Conservation (phyloP, 441 rosid genomes). For the Populus hybrid region DNA sequence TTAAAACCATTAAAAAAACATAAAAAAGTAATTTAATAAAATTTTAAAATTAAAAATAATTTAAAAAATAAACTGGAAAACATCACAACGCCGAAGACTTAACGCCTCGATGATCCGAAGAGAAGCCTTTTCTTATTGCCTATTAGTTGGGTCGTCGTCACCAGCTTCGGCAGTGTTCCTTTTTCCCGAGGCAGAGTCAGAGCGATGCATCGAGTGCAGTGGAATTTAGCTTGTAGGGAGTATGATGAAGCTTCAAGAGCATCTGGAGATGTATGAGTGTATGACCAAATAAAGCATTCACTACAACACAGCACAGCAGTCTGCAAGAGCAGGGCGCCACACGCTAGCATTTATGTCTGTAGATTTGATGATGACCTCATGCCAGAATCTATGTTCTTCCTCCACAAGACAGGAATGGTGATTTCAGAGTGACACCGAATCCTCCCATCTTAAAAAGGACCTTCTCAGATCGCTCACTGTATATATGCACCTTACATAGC, state of each 20-base stretch:
- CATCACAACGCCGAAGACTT: too few relatives aligned
- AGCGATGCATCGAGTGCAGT: slow-evolving; percentile 31
- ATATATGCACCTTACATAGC: neutral
- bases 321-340: slow-evolving; percentile 41
- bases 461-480: neutral
- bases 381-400: slow-evolving; percentile 54
- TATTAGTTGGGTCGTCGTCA: slow-evolving; percentile 22
- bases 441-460: neutral
- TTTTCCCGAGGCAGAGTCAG: slow-evolving; percentile 30
- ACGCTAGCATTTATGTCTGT: slow-evolving; percentile 64
- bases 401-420: slow-evolving; percentile 37
- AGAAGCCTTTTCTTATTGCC: slow-evolving; percentile 8
- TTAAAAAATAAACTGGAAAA: too few relatives aligned
- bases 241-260: slow-evolving; percentile 25
- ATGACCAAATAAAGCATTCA: slow-evolving; percentile 50
- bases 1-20: too few relatives aligned
- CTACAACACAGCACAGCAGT: slow-evolving; percentile 15
- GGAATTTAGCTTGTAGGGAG: slow-evolving; percentile 28
- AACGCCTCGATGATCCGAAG: neutral
- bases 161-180: slow-evolving; percentile 17
- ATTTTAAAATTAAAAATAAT: too few relatives aligned
- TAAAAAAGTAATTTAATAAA: too few relatives aligned
- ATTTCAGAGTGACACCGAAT: slow-evolving; percentile 27
- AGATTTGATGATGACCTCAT: slow-evolving; percentile 65
- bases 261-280: slow-evolving; percentile 35